Evolutionary conservation across 257 asterid genomes (phyloP), one percentile per base, ranked within the genome.

Genomic region (Capsicum baccatum): DNA sequence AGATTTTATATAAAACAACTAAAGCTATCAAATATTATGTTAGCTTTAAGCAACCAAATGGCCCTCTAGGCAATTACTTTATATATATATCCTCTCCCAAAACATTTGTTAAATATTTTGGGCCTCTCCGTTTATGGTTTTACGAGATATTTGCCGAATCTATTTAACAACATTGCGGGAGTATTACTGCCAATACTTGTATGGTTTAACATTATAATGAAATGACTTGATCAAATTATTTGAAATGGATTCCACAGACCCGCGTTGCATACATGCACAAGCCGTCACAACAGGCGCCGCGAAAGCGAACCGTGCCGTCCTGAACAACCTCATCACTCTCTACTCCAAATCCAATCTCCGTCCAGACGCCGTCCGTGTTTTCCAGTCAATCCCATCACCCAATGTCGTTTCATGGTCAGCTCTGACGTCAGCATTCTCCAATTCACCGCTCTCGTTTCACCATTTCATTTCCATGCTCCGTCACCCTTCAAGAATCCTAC

Each of bases 381-480:
- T 94, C 88, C 84, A 84, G 83, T 83, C 97, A 6, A 94, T 93
- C 54, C 88, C 93, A 9, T 71, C 86, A 60, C 99, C 95, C 15
- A 92, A 95, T 83, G 88, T 91, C 55, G 98, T 90, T 88, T 91
- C 99, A 69, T 95, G 96, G 95, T 90, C 97, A 26, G 85, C 97
- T 21, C 91, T 95, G 87, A 76, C 47, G 8, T 91, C 97, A 1
- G 93, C 92, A 0, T 92, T 87, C 58, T 71, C 97, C 74, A 80
- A 79, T 59, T 86, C 95, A 1, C 84, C 91, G 1, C 33, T 56
- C 56, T 90, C 99, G 66, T 60, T 87, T 86, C 88, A 83, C 88
- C 92, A 91, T 59, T 93, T 94, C 82, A 79, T 91, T 79, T 83
- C 93, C 91, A 94, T 95, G 99, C 92, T 95, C 69, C 94, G 98